Evolutionary conservation across 1,284 basidiomycete species (phyloP).

Genomic region (Coniophora puteana): DNA sequence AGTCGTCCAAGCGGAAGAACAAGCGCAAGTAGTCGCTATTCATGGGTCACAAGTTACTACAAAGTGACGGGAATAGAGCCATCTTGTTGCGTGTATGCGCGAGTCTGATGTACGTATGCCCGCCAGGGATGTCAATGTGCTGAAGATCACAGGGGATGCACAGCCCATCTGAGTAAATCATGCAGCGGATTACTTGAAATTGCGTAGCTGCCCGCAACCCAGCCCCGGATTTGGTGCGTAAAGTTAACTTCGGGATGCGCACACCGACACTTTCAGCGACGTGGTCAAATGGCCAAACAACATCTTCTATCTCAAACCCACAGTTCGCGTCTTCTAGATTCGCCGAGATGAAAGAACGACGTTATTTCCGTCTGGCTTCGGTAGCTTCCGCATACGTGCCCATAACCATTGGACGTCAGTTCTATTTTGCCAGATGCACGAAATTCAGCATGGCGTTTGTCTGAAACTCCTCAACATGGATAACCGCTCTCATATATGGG

Average conservation of each 20-base stretch:
- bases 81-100: not conserved
- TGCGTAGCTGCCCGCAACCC: not conserved
- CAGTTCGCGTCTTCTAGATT: not conserved
- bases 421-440: no score
- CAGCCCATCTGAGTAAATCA: conserved; percentile 6
- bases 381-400: no score
- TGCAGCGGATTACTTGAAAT: not conserved
- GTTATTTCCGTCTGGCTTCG: no score
- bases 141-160: not conserved
- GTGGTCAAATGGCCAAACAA: not conserved
- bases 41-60: not conserved
- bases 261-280: conserved; percentile 1
- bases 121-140: conserved; percentile 1
- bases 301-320: not conserved
- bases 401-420: no score
- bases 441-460: no score
- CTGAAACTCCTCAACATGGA: no score
- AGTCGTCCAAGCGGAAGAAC: not conserved
- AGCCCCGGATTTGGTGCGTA: not conserved
- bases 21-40: not conserved
- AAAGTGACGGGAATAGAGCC: conserved; percentile 4
- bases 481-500: no score
- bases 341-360: not conserved
- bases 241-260: not conserved
- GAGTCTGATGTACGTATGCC: no score